A percentile compares a stretch with the other conserved stretches of the same genome.
Evolutionary conservation across 2,329 filamentous ascomycete species (phyloP).

Genomic region (Graphiopsis chlorocephala): DNA sequence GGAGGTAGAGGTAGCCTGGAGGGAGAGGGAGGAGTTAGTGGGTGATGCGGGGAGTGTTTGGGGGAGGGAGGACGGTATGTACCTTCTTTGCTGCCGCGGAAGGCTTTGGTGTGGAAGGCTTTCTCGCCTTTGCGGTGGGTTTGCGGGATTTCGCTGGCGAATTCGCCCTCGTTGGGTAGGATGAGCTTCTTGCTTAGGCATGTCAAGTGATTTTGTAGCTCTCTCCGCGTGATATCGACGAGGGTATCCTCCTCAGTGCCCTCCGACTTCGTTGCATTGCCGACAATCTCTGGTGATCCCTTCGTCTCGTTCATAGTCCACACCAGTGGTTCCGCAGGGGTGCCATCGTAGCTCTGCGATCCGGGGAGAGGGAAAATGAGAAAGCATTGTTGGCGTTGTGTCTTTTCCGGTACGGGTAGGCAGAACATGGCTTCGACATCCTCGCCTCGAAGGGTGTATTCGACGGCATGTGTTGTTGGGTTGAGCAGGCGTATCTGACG

Average conservation of each 20-base stretch:
- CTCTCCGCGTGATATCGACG: constrained; percentile 41
- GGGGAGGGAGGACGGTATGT: constrained; percentile 6
- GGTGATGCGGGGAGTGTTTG: too few relatives aligned
- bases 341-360: constrained; percentile 37
- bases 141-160: constrained; percentile 59
- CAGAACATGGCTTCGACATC: constrained; percentile 59
- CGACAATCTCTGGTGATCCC: background rate
- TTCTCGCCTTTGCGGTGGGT: constrained; percentile 62
- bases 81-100: constrained; percentile 65
- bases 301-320: constrained; percentile 58
- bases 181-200: constrained; percentile 48
- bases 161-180: constrained; percentile 55
- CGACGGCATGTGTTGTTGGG: constrained; percentile 27
- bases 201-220: constrained; percentile 50
- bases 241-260: constrained; percentile 46
- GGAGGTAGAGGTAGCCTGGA: constrained; percentile 61
- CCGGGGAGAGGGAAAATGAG: constrained; percentile 56
- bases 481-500: constrained; percentile 30
- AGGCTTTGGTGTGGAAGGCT: constrained; percentile 62
- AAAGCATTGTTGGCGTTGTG: constrained; percentile 62
- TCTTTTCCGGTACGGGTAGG: constrained; percentile 63
- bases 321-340: constrained; percentile 54
- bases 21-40: background rate
- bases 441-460: constrained; percentile 48
- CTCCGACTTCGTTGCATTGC: background rate